A percentile compares a stretch with the other conserved stretches of the same genome.
Conservation (phyloP, 495 filamentous ascomycete species). For the Thozetella sp. region DNA sequence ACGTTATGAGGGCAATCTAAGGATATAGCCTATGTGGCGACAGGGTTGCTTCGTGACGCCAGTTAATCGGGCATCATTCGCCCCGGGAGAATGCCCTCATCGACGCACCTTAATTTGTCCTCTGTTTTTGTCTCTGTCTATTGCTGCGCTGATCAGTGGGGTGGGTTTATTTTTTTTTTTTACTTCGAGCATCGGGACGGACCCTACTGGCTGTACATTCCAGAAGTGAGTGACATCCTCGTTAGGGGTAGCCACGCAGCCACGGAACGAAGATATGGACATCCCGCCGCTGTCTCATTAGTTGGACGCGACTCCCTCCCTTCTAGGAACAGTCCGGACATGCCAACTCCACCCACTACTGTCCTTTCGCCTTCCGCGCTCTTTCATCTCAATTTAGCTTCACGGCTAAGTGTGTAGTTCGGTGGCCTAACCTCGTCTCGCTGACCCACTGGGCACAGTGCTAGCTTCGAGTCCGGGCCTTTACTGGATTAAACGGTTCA, state of each 20-base stretch:
- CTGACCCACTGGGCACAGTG: neutral
- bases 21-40: neutral
- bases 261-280: no score
- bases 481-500: neutral
- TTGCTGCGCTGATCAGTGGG: neutral
- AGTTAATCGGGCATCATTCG: neutral
- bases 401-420: constrained; percentile 1
- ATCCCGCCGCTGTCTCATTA: no score
- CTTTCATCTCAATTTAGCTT: neutral
- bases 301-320: no score
- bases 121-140: neutral
- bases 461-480: neutral
- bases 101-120: neutral
- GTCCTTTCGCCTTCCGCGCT: neutral
- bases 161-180: no score
- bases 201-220: no score
- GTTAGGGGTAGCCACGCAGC: no score
- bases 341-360: no score
- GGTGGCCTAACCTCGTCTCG: neutral
- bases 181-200: no score
- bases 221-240: no score
- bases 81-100: neutral
- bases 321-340: no score
- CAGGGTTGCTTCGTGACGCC: neutral
- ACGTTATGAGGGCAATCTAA: neutral